phyloP scores from a whole-genome alignment of 257 asterid species.

The Leonotis leonurus region DNA sequence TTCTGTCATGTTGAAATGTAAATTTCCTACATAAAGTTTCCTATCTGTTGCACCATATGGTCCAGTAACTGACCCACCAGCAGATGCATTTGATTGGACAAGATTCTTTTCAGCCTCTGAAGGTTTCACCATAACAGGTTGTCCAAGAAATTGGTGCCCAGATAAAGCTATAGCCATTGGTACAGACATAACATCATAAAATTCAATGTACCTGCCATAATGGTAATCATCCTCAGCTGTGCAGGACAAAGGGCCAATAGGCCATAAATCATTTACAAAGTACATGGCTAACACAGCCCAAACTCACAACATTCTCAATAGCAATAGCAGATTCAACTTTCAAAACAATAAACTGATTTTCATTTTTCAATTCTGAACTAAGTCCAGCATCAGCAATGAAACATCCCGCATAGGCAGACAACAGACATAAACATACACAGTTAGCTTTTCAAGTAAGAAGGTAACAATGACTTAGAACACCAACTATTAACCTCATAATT shows the following conservation, averaged over 20 bases:
- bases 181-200: constrained; percentile 92
- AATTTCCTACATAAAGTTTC: constrained; percentile 88
- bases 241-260: background rate
- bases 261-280: background rate
- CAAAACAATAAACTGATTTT: no score
- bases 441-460: background rate
- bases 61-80: constrained; percentile 66
- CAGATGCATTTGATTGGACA: constrained; percentile 75
- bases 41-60: constrained; percentile 91
- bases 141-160: constrained; percentile 90
- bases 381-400: background rate
- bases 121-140: constrained; percentile 98
- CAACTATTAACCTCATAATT: background rate
- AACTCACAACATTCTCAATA: background rate
- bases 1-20: constrained; percentile 94
- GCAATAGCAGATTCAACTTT: background rate
- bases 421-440: background rate
- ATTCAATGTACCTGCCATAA: constrained; percentile 80
- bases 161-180: constrained; percentile 97
- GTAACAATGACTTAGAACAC: background rate
- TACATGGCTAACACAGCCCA: background rate
- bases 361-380: background rate
- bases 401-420: background rate
- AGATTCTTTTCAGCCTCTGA: constrained; percentile 99
- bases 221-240: background rate